phyloP scores from a whole-genome alignment of 1,139 yeast species.

The Protomyces lactucae-debilis region DNA sequence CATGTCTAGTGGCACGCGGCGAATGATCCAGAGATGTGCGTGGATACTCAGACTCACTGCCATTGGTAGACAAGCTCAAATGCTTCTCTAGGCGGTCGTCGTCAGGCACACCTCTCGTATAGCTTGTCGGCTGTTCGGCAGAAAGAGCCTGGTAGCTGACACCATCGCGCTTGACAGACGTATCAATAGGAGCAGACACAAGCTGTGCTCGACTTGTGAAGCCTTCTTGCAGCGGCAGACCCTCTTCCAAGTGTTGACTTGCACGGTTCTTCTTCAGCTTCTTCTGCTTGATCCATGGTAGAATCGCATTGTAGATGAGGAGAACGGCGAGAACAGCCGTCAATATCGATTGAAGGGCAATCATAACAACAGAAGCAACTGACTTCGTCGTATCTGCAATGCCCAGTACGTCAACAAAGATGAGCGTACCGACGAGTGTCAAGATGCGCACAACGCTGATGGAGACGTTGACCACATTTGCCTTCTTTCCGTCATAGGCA shows the following conservation, averaged over 20 bases:
- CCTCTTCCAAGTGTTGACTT: neutral
- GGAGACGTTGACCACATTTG: slow-evolving; percentile 37
- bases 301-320: slow-evolving; percentile 34
- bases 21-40: too few relatives aligned
- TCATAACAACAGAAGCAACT: slow-evolving; percentile 38
- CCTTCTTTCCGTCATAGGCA: slow-evolving; percentile 39
- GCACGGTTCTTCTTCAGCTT: slow-evolving; percentile 3
- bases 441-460: slow-evolving; percentile 37
- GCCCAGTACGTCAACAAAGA: slow-evolving; percentile 38
- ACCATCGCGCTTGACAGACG: neutral
- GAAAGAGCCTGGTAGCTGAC: neutral
- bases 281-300: slow-evolving; percentile 10
- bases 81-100: neutral
- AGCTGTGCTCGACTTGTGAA: neutral
- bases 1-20: too few relatives aligned
- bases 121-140: neutral
- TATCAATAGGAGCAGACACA: neutral
- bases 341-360: slow-evolving; percentile 37
- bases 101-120: neutral
- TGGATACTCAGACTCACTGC: too few relatives aligned
- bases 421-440: slow-evolving; percentile 36
- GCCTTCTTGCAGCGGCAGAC: neutral
- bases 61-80: too few relatives aligned
- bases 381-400: slow-evolving; percentile 36
- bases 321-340: slow-evolving; percentile 35